Percentiles rank a stretch among this genome's conserved stretches.
phyloP scores from a whole-genome alignment of 2,329 filamentous ascomycete species.

The Pseudocercospora fijiensis region DNA sequence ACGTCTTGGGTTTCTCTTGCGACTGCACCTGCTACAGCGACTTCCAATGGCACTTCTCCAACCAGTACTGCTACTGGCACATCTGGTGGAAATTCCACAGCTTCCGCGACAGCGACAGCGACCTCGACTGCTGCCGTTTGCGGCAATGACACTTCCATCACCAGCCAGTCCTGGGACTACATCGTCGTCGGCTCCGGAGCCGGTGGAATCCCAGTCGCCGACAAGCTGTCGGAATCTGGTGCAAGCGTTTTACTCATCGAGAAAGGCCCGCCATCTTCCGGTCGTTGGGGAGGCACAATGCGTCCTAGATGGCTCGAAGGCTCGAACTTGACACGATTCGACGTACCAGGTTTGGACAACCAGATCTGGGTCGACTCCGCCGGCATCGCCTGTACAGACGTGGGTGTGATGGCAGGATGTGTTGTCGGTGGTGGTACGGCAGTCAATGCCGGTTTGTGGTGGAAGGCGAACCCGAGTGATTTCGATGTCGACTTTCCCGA shows the following conservation, averaged over 20 bases:
- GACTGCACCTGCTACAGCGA: conserved; percentile 41
- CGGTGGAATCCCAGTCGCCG: conserved; percentile 59
- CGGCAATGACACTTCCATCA: conserved; percentile 32
- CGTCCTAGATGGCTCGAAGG: conserved; percentile 62
- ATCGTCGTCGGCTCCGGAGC: conserved; percentile 64
- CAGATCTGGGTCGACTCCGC: conserved; percentile 65
- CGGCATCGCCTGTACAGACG: conserved; percentile 66
- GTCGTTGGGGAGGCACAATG: conserved; percentile 63
- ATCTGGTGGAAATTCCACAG: conserved; percentile 10
- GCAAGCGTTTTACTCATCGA: conserved; percentile 62
- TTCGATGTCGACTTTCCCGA: conserved; percentile 71
- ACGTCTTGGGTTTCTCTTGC: conserved; percentile 40
- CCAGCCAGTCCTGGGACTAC: conserved; percentile 58
- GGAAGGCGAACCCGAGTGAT: conserved; percentile 63
- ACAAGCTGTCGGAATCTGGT: conserved; percentile 63
- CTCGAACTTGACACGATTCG: conserved; percentile 66
- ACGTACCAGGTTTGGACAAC: conserved; percentile 70
- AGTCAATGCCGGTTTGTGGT: conserved; percentile 68
- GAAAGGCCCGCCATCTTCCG: conserved; percentile 56
- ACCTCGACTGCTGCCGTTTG: conserved; percentile 29
- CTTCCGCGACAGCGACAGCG: conserved; percentile 31
- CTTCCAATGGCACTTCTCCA: conserved; percentile 28
- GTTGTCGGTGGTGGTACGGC: conserved; percentile 67
- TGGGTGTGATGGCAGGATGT: conserved; percentile 71
- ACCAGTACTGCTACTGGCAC: conserved; percentile 25